These are phyloP conservation scores for Coniferiporia sulphurascens DNA, from an alignment of 1,284 basidiomycete species.

Conservation along the genomic window DNA sequence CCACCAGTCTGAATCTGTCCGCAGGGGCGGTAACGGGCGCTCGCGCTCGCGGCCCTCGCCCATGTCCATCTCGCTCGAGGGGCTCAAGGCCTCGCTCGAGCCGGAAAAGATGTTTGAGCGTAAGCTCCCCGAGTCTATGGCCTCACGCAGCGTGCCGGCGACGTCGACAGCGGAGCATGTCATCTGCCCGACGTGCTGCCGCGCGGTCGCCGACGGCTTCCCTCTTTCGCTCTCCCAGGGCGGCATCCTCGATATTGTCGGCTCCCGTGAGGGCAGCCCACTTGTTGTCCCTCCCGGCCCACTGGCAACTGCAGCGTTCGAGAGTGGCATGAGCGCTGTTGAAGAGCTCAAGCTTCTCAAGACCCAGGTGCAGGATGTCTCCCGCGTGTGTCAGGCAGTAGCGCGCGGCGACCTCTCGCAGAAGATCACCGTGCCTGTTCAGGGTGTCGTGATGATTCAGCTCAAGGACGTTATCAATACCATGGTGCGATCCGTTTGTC, in stretches of 20 bases:
- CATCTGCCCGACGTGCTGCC: constrained; percentile 48
- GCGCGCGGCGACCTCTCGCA: constrained; percentile 91
- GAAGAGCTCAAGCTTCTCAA: constrained; percentile 81
- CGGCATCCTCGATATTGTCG: constrained; percentile 5
- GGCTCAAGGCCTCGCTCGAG: constrained; percentile 37
- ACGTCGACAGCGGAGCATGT: constrained; percentile 36
- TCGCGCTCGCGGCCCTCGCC: constrained; percentile 24
- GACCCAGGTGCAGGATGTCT: constrained; percentile 87
- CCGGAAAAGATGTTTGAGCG: constrained; percentile 26
- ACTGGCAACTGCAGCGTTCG: constrained; percentile 53
- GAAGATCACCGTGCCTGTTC: constrained; percentile 95
- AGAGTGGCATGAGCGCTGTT: constrained; percentile 61
- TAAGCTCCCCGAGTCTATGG: constrained; percentile 24
- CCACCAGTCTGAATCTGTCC: neutral
- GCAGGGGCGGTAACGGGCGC: neutral
- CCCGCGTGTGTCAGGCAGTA: constrained; percentile 93
- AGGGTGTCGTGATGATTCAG: constrained; percentile 96
- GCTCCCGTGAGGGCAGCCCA: constrained; percentile 33
- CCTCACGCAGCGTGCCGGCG: constrained; percentile 38
- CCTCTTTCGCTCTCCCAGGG: constrained; percentile 19
- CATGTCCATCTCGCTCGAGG: constrained; percentile 40
- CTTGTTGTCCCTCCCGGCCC: constrained; percentile 52
- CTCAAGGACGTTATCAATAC: constrained; percentile 98
- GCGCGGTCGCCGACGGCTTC: constrained; percentile 33
- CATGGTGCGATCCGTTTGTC: constrained; percentile 56